These are phyloP conservation scores for Neobulgaria alba DNA, from an alignment of 2,329 filamentous ascomycete genomes.

Conservation along the genomic window DNA sequence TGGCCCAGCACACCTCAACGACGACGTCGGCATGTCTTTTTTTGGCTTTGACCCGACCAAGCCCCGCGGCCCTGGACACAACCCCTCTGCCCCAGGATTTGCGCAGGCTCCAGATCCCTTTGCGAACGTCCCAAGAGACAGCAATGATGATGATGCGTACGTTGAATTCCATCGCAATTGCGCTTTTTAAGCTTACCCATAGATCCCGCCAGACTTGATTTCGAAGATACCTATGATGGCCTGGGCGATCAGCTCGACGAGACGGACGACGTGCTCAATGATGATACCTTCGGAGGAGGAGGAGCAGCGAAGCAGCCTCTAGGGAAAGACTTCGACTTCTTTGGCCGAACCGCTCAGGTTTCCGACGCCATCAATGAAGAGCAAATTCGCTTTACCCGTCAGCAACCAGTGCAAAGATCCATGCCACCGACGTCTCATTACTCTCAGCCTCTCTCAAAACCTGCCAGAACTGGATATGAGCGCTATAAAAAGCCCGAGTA, in stretches of 20 bases:
- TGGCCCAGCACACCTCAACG: background rate
- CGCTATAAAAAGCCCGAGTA: conserved; percentile 80
- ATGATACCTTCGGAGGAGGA: conserved; percentile 75
- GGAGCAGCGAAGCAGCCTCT: conserved; percentile 43
- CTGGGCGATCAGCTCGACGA: conserved; percentile 87
- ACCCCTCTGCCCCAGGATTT: conserved; percentile 67
- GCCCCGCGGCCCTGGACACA: conserved; percentile 54
- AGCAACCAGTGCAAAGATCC: conserved; percentile 51
- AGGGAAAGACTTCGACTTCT: conserved; percentile 96
- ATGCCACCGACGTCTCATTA: conserved; percentile 31
- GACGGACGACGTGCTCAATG: conserved; percentile 88
- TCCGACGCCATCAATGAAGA: conserved; percentile 83
- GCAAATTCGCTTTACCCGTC: conserved; percentile 72
- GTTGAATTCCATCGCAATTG: conserved; percentile 7
- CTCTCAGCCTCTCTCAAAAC: conserved; percentile 40
- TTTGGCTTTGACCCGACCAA: conserved; percentile 76
- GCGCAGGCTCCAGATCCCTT: conserved; percentile 80
- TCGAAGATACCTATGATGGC: conserved; percentile 96
- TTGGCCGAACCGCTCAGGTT: conserved; percentile 83
- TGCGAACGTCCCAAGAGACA: conserved; percentile 65
- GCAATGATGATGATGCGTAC: conserved; percentile 35
- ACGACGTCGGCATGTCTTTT: conserved; percentile 62
- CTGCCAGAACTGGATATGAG: conserved; percentile 77
- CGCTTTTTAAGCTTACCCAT: conserved; percentile 4
- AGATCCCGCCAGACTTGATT: conserved; percentile 54